Base-by-base conservation (phyloP, 257 asterid species). In the Scutellaria baicalensis region DNA sequence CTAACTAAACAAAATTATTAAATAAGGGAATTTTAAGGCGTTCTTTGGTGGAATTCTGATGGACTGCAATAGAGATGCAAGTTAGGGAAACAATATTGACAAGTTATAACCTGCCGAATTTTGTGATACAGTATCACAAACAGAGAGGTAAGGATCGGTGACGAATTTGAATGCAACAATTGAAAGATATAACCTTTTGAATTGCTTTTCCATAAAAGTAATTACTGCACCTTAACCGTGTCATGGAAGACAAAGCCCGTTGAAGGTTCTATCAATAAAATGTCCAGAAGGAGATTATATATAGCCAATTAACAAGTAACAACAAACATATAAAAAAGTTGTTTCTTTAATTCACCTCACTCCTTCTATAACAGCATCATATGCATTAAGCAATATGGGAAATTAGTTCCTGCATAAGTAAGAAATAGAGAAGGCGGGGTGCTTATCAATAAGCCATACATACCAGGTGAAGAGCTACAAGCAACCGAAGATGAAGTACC, bases 391-490 rank as follows among this genome's bases (percentile, higher is more conserved):
- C 50, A 59, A 14, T 11, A 21, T 21, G 51, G 56, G 20, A 8
- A 58, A 65, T 14, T 13, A 61, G 20, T 27, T 43, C 73, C 35
- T 35, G 14, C 45, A 17, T 16, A 27, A 43, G 42, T 20, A 17
- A 40, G 40, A 48, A 56, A 63, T 45, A 13, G 20, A 64, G 61
- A 59, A 71, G n/a, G 66, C 13, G 50, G 5, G 21, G 44, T 42
- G 57, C 71, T 63, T 10, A 73, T 47, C 36, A 27, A 62, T 4
- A 51, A 49, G 31, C 45, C 3, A 42, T 23, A 69, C 27, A 73
- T 86, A 94, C 99, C 99, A 73, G 93, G 86, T 3, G 96, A 91
- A 68, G 90, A 88, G 79, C 95, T 86, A 83, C 90, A 88, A 48
- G 89, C 95, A 80, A 80, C 88, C 3, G 93, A 89, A 49, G 93